Base-by-base conservation (phyloP, 805 yeast genomes). In the Cyberlindnera meyerae region DNA sequence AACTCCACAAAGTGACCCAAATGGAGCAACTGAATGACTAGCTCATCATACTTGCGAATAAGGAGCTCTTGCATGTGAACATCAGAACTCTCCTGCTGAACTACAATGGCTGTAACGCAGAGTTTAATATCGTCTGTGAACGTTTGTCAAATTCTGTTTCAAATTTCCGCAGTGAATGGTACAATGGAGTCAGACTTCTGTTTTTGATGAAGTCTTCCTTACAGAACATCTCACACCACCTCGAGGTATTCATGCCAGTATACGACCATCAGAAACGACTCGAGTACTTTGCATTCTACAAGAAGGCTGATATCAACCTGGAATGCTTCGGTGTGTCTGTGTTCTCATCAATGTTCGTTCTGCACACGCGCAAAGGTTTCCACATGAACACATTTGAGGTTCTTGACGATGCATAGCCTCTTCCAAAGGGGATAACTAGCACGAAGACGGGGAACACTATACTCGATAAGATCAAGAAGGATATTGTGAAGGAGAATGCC, bases 121-220 rank as follows among this genome's bases (percentile, higher is more conserved):
- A 62, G 27, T 48, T 60, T 1, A 52, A 55, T 4, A 46, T 71
- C 15, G 63, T 72, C n/a, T 73, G 81, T 12, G 68, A 73, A 21
- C 57, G 67, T 18, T 48, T 76, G 11, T 63, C 77, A 11, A 65
- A 70, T 45, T 75, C 77, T 56, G 77, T 78, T 0, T 59, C 72
- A 2, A 78, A 72, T 44, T 88, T 84, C 60, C 73, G 71, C 32
- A 63, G 82, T 42, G 96, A 93, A 0, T 72, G 68, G 21, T 86
- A 88, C 53, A 70, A 77, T 40, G 77, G 75, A 57, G 67, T 75
- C 44, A 74, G 66, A 28, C 67, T 75, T 70, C 57, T 79, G 39
- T 74, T 70, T 50, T 73, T 68, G 57, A 74, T 77, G 59, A 75
- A 73, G 51, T 68, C 63, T 36, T 60, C 66, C 50, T 60, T 56